Base-by-base conservation (phyloP, 495 filamentous ascomycete species). In the Talaromyces wortmannii region DNA sequence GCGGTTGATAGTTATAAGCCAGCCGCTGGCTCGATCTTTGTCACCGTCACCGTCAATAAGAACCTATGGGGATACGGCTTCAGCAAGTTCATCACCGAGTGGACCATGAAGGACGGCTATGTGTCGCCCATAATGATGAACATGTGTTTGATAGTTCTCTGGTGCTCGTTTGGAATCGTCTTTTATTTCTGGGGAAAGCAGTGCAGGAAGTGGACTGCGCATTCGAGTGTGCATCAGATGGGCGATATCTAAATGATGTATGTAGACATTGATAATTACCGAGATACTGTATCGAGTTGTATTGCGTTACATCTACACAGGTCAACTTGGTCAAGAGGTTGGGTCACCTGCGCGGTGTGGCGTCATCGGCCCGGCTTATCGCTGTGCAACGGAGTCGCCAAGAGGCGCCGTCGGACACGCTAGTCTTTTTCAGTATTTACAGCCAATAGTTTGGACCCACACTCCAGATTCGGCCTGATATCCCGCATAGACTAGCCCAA, bases 1-100 rank as follows among this genome's bases (percentile, higher is more conserved):
- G 80, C 79, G 2, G 78, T 87, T 29, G 84, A 88, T 59, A 80
- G 74, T 53, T 87, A 89, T 64, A 84, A 82, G 56, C 77, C 76
- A 31, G 72, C 83, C 40, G 70, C 81, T 0, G 79, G 79, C 16
- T 79, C 81, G 50, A 80, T 85, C 64, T 75, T 84, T 55, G 80
- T 85, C 10, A 69, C 76, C 42, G 80, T 82, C 55, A 84, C 83
- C 5, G 72, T 85, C 5, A 79, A 83, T 32, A 86, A 85, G 68
- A 83, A 86, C 55, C 61, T 80, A 0, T 78, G 80, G 72, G 74
- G 75, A n/a, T 78, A 77, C 52, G 75, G 74, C 1, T 73, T 78
- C 56, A 73, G 71, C 51, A 75, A 77, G 40, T 77, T 76, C 55
- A 74, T 76, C 57, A 75, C 72, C 3, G 45, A 54, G 1, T 77